Evolutionary conservation across 1,139 yeast genomes (phyloP).

Genomic region (Scheffersomyces illinoinensis): DNA sequence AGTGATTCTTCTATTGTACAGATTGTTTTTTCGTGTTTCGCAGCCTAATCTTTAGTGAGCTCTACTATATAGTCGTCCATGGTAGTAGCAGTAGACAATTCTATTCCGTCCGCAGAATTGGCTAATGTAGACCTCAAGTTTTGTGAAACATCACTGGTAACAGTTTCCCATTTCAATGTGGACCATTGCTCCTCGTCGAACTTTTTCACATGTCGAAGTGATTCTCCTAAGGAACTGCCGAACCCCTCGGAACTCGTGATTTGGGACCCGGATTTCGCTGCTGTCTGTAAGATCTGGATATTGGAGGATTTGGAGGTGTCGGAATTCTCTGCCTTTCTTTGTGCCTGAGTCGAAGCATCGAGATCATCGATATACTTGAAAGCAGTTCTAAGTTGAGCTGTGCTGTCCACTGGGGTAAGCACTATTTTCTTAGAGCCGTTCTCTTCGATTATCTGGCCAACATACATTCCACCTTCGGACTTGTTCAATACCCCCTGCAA

Average conservation of each 20-base stretch:
- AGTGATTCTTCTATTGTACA: conserved; percentile 1
- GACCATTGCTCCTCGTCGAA: conserved; percentile 74
- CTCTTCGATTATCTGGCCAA: conserved; percentile 30
- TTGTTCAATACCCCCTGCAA: conserved; percentile 67
- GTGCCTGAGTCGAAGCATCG: conserved; percentile 30
- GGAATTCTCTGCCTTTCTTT: conserved; percentile 23
- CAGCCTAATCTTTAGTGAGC: conserved; percentile 7
- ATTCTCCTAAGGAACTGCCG: conserved; percentile 69
- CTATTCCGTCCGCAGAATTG: conserved; percentile 21
- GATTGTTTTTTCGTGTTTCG: not conserved
- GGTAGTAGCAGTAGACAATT: conserved; percentile 27
- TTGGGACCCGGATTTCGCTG: conserved; percentile 50
- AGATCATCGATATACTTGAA: conserved; percentile 72
- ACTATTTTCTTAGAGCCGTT: conserved; percentile 46
- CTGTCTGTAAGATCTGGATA: conserved; percentile 46
- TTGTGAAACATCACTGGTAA: conserved; percentile 36
- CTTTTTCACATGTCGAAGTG: conserved; percentile 68
- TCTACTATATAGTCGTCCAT: conserved; percentile 29
- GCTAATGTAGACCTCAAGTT: conserved; percentile 27
- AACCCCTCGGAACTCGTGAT: conserved; percentile 77
- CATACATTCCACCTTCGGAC: conserved; percentile 53
- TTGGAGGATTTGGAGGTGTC: conserved; percentile 39
- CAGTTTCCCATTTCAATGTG: conserved; percentile 48
- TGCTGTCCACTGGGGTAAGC: conserved; percentile 63
- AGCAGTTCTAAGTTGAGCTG: conserved; percentile 79